Evolutionary conservation across 495 filamentous ascomycete species (phyloP).

Genomic region (Sporormia fimetaria): DNA sequence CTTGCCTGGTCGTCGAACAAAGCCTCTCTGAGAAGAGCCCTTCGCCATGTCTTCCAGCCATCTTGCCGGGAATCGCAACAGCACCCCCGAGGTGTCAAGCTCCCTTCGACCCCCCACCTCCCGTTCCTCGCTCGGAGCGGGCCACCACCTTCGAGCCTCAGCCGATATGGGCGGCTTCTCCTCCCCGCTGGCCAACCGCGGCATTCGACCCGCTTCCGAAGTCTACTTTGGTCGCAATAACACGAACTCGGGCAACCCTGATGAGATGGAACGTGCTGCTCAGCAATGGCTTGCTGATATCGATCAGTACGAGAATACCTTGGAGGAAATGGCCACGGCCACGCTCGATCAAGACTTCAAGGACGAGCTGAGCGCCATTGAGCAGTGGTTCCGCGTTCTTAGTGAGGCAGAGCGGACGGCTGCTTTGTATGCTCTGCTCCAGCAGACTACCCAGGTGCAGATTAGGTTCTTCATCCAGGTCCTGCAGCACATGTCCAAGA

Average conservation of each 20-base stretch:
- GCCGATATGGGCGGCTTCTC: conserved; percentile 91
- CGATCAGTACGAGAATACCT: conserved; percentile 90
- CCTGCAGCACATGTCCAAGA: conserved; percentile 95
- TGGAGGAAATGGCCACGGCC: conserved; percentile 98
- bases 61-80: conserved; percentile 76
- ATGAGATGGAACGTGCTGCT: conserved; percentile 87
- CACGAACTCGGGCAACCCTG: conserved; percentile 55
- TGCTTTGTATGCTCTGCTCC: conserved; percentile 84
- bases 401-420: conserved; percentile 95
- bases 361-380: conserved; percentile 95
- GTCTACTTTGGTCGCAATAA: conserved; percentile 66
- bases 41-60: conserved; percentile 52
- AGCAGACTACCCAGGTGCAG: conserved; percentile 98
- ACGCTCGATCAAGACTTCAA: conserved; percentile 98
- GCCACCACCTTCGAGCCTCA: conserved; percentile 84
- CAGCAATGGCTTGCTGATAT: conserved; percentile 99
- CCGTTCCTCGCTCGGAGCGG: conserved; percentile 63
- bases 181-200: conserved; percentile 58
- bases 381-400: conserved; percentile 97
- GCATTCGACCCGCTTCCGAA: conserved; percentile 86
- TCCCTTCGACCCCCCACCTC: conserved; percentile 86
- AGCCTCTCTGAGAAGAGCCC: conserved; percentile 1
- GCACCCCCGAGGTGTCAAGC: conserved; percentile 74
- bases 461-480: conserved; percentile 99
- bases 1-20: conserved; percentile 1